These are phyloP conservation scores for Penicillium polonicum DNA, from an alignment of 2,329 filamentous ascomycete genomes.

Conservation along the genomic window DNA sequence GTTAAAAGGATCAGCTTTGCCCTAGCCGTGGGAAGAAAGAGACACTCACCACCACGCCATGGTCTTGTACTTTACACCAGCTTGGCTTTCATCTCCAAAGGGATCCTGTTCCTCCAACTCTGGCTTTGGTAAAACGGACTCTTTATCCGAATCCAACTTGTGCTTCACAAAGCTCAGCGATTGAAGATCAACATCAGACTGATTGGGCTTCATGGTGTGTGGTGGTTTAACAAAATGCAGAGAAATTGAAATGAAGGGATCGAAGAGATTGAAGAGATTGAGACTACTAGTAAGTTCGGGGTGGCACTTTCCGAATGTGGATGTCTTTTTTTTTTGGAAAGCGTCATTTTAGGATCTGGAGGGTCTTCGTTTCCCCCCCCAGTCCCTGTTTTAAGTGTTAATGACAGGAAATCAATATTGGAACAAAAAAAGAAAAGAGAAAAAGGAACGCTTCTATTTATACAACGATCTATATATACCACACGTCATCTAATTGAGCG, in stretches of 20 bases:
- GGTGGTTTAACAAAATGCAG: neutral
- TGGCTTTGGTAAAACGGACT: neutral
- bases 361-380: no score
- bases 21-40: neutral
- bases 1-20: neutral
- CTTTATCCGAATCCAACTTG: neutral
- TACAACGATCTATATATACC: constrained; percentile 30
- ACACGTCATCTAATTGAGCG: constrained; percentile 45
- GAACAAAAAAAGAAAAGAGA: constrained; percentile 1
- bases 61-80: constrained; percentile 28
- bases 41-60: constrained; percentile 31
- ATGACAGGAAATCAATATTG: neutral
- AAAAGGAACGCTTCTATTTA: constrained; percentile 26
- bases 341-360: neutral
- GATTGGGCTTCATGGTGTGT: neutral
- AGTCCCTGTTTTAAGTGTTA: neutral
- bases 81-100: constrained; percentile 28
- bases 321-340: neutral
- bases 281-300: neutral
- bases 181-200: neutral
- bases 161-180: neutral
- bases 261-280: neutral
- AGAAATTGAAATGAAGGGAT: neutral
- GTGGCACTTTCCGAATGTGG: neutral
- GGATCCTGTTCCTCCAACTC: constrained; percentile 14